Base-by-base conservation (phyloP, 2,329 filamentous ascomycete genomes). In the Tolypocladium ovalisporum region DNA sequence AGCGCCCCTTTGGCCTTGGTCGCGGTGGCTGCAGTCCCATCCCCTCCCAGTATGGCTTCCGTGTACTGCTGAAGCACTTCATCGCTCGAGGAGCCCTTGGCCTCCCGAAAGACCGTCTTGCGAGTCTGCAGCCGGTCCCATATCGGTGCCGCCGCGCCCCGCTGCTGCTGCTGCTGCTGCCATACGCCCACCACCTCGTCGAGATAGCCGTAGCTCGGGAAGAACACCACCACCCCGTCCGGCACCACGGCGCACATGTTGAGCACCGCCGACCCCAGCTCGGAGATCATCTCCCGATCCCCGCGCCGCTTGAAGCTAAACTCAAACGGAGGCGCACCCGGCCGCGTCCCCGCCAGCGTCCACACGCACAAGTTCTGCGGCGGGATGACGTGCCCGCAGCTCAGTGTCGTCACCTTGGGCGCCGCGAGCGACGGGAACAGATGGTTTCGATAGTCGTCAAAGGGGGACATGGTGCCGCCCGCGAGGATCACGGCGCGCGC, bases 391-490 rank as follows among this genome's bases (percentile, higher is more conserved):
- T 99, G 94, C 0, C 90, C 92, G 68, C 93, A 99, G 63, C 91
- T 97, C 35, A 97, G 81, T 0, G 89, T 96, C 12, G 81, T 86
- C 51, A 97, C 81, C 57, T 83, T 83, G 0, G 76, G 71, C 0
- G 78, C 63, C 0, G 81, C 68, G 0, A 96, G 71, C 54, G 89
- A 87, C 0, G 93, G 89, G 61, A 99, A 94, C 0, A 99, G 78
- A 65, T 97, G 89, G 4, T 87, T 81, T 39, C 82, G 85, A 71
- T 96, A 99, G 73, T 97, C 94, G 29, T 87, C 83, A 76, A 97
- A 96, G 0, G 94, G 94, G 2, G 94, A 96, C 94, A 99, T 97
- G 32, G 94, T 99, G 27, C 94, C 94, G 58, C 94, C 94, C 0
- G 92, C 94, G 4, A 99, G 77, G 47, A 99, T 87, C 4, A 99